Percentiles rank a stretch among this genome's conserved stretches.
These are phyloP conservation scores for Withania somnifera DNA, from an alignment of 305 asterid species.

Conservation along the genomic window DNA sequence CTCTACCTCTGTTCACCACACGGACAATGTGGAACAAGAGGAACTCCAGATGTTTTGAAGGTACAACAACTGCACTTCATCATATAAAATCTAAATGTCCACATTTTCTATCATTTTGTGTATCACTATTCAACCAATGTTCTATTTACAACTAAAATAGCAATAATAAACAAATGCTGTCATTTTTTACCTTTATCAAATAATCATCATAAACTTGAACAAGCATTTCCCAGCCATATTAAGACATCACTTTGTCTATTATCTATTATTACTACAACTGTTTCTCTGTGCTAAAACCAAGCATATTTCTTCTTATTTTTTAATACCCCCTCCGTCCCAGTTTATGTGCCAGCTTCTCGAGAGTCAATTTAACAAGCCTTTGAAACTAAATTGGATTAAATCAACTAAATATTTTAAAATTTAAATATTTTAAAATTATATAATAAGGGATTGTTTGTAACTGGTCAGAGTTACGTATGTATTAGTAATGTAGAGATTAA, in stretches of 20 bases:
- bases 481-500: too few species aligned
- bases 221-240: not conserved
- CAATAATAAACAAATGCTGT: not conserved
- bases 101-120: not conserved
- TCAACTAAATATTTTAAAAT: too few species aligned
- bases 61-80: not conserved
- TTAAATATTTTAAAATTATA: too few species aligned
- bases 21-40: not conserved
- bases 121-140: not conserved
- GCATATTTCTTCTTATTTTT: not conserved
- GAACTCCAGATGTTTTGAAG: not conserved
- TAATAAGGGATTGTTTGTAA: too few species aligned
- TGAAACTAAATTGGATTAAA: too few species aligned
- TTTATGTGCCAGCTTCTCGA: too few species aligned
- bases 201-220: not conserved
- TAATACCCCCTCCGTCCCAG: too few species aligned
- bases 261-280: not conserved
- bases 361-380: not conserved
- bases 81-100: not conserved
- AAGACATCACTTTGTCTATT: not conserved
- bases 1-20: not conserved
- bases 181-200: not conserved
- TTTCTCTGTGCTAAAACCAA: not conserved
- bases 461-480: too few species aligned
- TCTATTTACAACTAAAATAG: not conserved